Percentiles rank a stretch among this genome's conserved stretches.
Evolutionary conservation across 139 green algal genomes (phyloP).

Genomic region (Limnomonas spitsbergensis): DNA sequence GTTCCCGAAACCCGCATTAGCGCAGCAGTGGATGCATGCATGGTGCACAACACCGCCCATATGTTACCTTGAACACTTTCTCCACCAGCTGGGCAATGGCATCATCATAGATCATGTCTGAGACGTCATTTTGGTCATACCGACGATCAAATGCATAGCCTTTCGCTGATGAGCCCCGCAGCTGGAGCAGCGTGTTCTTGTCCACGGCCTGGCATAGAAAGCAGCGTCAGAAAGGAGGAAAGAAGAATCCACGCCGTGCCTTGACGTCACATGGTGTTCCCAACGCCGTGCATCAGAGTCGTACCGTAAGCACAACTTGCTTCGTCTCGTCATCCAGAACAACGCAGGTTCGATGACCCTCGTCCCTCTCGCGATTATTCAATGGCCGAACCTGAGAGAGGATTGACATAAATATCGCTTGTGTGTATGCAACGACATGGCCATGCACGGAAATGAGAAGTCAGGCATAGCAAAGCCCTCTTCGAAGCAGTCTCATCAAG

Average conservation of each 20-base stretch:
- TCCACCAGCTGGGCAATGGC: conserved; percentile 52
- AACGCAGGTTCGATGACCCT: conserved; percentile 56
- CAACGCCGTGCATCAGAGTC: too few relatives aligned
- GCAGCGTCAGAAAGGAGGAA: too few relatives aligned
- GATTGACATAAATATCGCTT: too few relatives aligned
- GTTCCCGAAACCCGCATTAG: too few relatives aligned
- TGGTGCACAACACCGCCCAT: too few relatives aligned
- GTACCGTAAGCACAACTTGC: conserved; percentile 66
- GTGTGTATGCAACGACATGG: too few relatives aligned
- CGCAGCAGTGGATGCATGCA: too few relatives aligned
- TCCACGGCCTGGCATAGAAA: conserved; percentile 71
- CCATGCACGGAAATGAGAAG: too few relatives aligned
- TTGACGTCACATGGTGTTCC: too few relatives aligned
- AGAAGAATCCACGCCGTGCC: too few relatives aligned
- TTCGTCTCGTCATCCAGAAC: conserved; percentile 58
- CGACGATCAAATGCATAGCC: conserved; percentile 64
- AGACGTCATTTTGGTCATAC: conserved; percentile 47
- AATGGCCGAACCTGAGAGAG: conserved; percentile 68
- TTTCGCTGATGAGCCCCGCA: conserved; percentile 50
- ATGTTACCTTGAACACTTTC: conserved; percentile 61
- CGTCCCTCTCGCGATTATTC: conserved; percentile 47
- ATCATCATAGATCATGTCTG: conserved; percentile 60
- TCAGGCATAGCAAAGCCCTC: too few relatives aligned
- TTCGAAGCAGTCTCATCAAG: too few relatives aligned
- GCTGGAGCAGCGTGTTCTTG: conserved; percentile 58